Conservation (phyloP, 768 basidiomycete species). For the Lactarius evosmus region DNA sequence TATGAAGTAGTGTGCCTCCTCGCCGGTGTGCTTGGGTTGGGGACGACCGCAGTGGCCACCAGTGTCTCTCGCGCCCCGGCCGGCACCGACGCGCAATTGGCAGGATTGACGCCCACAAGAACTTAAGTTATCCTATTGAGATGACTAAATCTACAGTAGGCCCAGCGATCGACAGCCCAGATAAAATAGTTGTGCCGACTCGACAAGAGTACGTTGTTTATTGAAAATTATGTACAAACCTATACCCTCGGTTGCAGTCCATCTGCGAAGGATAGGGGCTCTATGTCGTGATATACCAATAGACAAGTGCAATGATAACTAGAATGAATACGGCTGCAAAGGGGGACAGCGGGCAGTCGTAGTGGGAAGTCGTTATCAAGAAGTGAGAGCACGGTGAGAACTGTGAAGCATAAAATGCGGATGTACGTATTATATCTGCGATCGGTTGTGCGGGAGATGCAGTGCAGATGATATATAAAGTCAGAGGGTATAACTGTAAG, state of each 20-base stretch:
- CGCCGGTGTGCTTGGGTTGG: neutral
- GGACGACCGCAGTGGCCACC: neutral
- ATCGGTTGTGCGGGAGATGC: slow-evolving; percentile 15
- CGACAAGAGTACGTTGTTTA: neutral
- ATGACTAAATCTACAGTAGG: neutral
- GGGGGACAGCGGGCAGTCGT: slow-evolving; percentile 4
- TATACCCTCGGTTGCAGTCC: neutral
- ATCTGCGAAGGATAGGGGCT: slow-evolving; percentile 9
- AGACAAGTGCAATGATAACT: slow-evolving; percentile 22
- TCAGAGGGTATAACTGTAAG: slow-evolving; percentile 25
- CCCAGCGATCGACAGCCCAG: neutral
- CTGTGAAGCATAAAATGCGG: slow-evolving; percentile 19
- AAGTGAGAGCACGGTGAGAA: slow-evolving; percentile 15
- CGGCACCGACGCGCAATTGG: neutral
- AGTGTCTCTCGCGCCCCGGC: neutral
- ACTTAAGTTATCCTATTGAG: neutral
- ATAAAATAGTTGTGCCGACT: neutral
- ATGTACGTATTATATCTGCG: slow-evolving; percentile 22
- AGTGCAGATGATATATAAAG: slow-evolving; percentile 17
- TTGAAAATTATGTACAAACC: neutral
- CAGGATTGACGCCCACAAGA: neutral
- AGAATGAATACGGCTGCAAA: slow-evolving; percentile 17
- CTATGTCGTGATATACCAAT: slow-evolving; percentile 26
- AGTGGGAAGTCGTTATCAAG: slow-evolving; percentile 14
- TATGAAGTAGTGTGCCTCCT: neutral